A percentile compares a stretch with the other conserved stretches of the same genome.
Evolutionary conservation across 441 rosid genomes (phyloP).

Genomic region (Pelargonium citronellum): DNA sequence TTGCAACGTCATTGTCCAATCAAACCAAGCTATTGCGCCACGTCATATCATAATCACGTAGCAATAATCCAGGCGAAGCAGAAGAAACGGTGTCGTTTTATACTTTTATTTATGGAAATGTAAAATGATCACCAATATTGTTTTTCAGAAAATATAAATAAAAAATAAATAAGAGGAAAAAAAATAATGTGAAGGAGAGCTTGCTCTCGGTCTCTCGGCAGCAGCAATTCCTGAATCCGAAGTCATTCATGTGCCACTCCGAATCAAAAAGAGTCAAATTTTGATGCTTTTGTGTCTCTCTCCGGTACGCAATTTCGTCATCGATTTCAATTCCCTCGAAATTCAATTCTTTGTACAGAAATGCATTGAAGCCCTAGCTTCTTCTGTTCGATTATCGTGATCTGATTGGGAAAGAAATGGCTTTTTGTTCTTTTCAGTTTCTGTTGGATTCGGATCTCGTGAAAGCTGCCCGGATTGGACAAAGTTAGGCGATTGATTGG

Average conservation of each 20-base stretch:
- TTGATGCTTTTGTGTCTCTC: slow-evolving; percentile 9
- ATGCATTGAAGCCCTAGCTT: slow-evolving; percentile 33
- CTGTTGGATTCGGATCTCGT: slow-evolving; percentile 20
- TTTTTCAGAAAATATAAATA: not conserved
- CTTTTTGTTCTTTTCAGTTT: not conserved
- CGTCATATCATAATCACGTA: not conserved
- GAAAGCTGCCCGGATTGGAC: slow-evolving; percentile 12
- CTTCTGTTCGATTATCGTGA: slow-evolving; percentile 2
- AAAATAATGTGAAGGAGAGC: slow-evolving; percentile 6
- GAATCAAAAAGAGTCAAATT: slow-evolving; percentile 12
- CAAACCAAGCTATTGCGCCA: not conserved
- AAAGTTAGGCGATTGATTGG: slow-evolving; percentile 2
- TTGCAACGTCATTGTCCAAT: not conserved
- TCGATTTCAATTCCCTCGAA: not conserved
- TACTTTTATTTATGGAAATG: not conserved
- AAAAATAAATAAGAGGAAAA: not conserved
- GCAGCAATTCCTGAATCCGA: not conserved
- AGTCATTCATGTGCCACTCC: not conserved
- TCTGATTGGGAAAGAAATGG: not conserved
- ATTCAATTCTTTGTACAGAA: not conserved
- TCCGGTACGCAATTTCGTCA: slow-evolving; percentile 27
- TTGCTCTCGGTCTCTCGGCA: not conserved
- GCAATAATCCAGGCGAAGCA: not conserved
- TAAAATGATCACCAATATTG: not conserved
- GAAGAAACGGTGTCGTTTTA: not conserved